A percentile compares a stretch with the other conserved stretches of the same genome.
These are phyloP conservation scores for Pseudomonodictys pantanalensis DNA, from an alignment of 495 filamentous ascomycete genomes.

Conservation along the genomic window DNA sequence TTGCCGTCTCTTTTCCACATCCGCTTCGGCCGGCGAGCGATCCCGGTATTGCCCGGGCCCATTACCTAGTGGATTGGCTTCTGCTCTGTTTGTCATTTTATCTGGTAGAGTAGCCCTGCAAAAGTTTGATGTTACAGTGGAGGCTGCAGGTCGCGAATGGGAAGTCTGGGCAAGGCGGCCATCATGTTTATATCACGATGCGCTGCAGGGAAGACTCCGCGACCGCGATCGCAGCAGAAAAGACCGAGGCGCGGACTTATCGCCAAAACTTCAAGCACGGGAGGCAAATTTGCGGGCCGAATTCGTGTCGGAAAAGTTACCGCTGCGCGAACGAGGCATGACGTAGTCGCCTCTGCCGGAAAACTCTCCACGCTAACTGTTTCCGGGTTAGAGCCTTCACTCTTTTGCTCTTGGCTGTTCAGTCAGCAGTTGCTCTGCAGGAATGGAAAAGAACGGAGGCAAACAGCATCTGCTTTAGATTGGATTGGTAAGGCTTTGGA, in stretches of 20 bases:
- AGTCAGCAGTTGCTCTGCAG: too few species aligned
- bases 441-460: too few species aligned
- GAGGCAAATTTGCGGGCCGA: background rate
- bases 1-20: background rate
- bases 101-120: too few species aligned
- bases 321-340: background rate
- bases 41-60: background rate
- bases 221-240: background rate
- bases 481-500: too few species aligned
- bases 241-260: background rate
- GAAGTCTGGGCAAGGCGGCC: too few species aligned
- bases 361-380: background rate
- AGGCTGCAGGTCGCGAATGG: too few species aligned
- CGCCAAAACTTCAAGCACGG: background rate
- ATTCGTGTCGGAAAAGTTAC: background rate
- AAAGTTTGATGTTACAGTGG: too few species aligned
- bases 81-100: background rate
- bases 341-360: background rate
- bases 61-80: background rate
- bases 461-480: too few species aligned
- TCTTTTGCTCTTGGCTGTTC: background rate
- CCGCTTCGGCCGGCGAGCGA: background rate
- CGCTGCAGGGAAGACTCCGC: background rate
- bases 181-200: background rate
- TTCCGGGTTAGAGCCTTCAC: background rate